Conservation (phyloP, 1,284 basidiomycete species). For the Caloboletus inedulis region DNA sequence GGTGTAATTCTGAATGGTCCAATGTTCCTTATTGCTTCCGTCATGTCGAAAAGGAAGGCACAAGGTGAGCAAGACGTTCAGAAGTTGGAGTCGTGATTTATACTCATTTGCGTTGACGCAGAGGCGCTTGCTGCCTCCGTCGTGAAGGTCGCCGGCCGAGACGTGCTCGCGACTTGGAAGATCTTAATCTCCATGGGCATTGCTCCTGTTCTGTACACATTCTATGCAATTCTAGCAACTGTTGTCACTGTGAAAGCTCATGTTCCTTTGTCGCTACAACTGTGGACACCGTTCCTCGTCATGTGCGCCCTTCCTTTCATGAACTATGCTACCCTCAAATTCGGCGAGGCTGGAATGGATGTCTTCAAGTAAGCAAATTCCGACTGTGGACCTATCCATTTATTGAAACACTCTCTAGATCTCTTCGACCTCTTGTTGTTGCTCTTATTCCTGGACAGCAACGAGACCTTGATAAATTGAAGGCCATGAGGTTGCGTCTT, state of each 20-base stretch:
- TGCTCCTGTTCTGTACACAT: slow-evolving; percentile 82
- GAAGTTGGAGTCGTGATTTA: slow-evolving; percentile 1
- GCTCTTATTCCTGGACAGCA: slow-evolving; percentile 92
- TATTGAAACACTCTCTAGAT: slow-evolving; percentile 54
- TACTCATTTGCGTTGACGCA: slow-evolving; percentile 33
- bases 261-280: slow-evolving; percentile 59
- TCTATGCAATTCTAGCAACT: slow-evolving; percentile 83
- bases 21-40: slow-evolving; percentile 90
- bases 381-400: slow-evolving; percentile 31
- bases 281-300: slow-evolving; percentile 81
- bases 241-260: slow-evolving; percentile 71
- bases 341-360: slow-evolving; percentile 98
- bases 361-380: slow-evolving; percentile 80
- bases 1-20: slow-evolving; percentile 95
- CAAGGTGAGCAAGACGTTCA: slow-evolving; percentile 56
- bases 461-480: slow-evolving; percentile 76
- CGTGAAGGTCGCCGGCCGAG: slow-evolving; percentile 93
- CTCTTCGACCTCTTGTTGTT: slow-evolving; percentile 87
- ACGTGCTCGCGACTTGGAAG: slow-evolving; percentile 98
- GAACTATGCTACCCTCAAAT: slow-evolving; percentile 94
- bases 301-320: slow-evolving; percentile 81
- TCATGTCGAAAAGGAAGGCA: slow-evolving; percentile 88
- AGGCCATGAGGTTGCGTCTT: slow-evolving; percentile 75
- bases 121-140: slow-evolving; percentile 96
- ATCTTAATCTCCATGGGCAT: slow-evolving; percentile 92